These are phyloP conservation scores for Herpetomonas tarakana DNA, from an alignment of 208 protist species.

Conservation along the genomic window DNA sequence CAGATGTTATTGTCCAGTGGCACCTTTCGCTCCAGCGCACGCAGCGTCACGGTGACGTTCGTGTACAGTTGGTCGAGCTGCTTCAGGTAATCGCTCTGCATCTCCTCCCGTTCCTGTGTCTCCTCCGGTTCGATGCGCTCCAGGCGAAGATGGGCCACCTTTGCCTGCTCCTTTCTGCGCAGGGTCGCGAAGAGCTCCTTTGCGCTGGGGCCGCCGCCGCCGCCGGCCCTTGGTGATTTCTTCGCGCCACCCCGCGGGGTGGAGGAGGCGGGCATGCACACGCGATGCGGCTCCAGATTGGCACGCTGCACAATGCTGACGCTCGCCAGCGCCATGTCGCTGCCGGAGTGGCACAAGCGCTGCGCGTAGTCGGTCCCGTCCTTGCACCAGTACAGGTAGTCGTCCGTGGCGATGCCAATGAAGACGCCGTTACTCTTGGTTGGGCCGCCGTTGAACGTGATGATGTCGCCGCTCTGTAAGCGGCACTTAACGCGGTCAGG, in stretches of 20 bases:
- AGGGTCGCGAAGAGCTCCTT: conserved; percentile 43
- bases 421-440: conserved; percentile 40
- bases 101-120: conserved; percentile 22
- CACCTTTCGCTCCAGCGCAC: not conserved
- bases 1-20: not conserved
- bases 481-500: conserved; percentile 55
- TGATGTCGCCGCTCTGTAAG: conserved; percentile 75
- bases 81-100: conserved; percentile 24
- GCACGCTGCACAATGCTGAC: conserved; percentile 49
- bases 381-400: conserved; percentile 69
- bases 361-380: conserved; percentile 56
- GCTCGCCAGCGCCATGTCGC: conserved; percentile 49
- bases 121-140: conserved; percentile 34
- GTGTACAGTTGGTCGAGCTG: conserved; percentile 13
- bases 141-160: conserved; percentile 20
- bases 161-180: conserved; percentile 37
- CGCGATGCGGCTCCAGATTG: conserved; percentile 30
- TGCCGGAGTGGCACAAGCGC: conserved; percentile 55
- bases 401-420: conserved; percentile 72
- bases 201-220: conserved; percentile 10
- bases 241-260: not conserved
- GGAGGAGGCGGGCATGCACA: not conserved
- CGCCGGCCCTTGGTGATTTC: conserved; percentile 3
- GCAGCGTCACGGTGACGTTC: not conserved
- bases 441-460: conserved; percentile 38